phyloP scores from a whole-genome alignment of 2,329 filamentous ascomycete species.

The Penicillium sp. region DNA sequence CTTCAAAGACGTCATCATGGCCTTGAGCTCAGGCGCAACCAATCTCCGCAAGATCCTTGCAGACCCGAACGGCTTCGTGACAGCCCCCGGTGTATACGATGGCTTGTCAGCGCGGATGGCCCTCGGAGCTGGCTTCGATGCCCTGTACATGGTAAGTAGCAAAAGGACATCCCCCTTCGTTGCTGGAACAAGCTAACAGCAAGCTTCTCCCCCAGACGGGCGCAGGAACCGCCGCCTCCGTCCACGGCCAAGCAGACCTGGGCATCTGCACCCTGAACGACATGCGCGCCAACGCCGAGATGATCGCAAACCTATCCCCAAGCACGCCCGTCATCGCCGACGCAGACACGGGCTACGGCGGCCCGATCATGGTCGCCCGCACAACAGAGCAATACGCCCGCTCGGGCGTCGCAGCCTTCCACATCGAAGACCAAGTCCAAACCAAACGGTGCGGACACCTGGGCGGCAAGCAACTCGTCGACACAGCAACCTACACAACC shows the following conservation, averaged over 20 bases:
- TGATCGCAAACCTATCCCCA: slow-evolving; percentile 59
- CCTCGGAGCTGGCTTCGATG: slow-evolving; percentile 56
- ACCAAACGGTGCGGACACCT: slow-evolving; percentile 52
- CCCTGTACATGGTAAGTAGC: slow-evolving; percentile 57
- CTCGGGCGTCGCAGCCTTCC: slow-evolving; percentile 61
- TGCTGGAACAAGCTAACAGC: background rate
- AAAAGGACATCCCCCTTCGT: background rate
- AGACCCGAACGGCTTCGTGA: slow-evolving; percentile 48
- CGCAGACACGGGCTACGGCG: slow-evolving; percentile 62
- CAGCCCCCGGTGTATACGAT: slow-evolving; percentile 59
- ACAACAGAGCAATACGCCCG: slow-evolving; percentile 59
- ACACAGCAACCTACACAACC: slow-evolving; percentile 40
- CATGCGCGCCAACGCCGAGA: slow-evolving; percentile 60
- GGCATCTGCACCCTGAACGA: slow-evolving; percentile 59
- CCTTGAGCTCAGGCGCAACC: slow-evolving; percentile 36
- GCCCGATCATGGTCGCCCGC: slow-evolving; percentile 56
- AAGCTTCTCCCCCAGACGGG: slow-evolving; percentile 47
- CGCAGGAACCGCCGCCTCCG: slow-evolving; percentile 57
- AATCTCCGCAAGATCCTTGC: slow-evolving; percentile 42
- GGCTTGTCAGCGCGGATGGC: slow-evolving; percentile 58
- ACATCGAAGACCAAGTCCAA: slow-evolving; percentile 64
- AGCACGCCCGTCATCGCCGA: slow-evolving; percentile 60
- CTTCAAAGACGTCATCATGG: slow-evolving; percentile 28
- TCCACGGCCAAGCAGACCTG: slow-evolving; percentile 57
- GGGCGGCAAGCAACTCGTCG: slow-evolving; percentile 48